A percentile compares a stretch with the other conserved stretches of the same genome.
Conservation (phyloP, 805 yeast genomes). For the Candida argentea region DNA sequence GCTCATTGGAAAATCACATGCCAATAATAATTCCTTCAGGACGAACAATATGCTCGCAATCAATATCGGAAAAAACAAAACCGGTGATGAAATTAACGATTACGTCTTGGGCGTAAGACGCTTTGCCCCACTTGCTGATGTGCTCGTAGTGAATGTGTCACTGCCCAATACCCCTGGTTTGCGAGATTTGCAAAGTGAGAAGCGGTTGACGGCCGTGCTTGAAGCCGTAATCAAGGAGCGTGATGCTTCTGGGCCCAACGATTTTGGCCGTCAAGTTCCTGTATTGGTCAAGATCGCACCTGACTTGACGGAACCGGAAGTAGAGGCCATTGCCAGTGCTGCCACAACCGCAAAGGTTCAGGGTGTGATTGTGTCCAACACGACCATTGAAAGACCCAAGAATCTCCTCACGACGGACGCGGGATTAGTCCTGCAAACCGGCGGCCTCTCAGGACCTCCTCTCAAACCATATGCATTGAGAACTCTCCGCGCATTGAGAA, state of each 20-base stretch:
- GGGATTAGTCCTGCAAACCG: slow-evolving; percentile 45
- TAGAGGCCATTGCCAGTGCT: slow-evolving; percentile 71
- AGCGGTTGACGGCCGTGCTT: slow-evolving; percentile 59
- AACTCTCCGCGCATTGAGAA: slow-evolving; percentile 63
- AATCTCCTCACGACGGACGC: slow-evolving; percentile 39
- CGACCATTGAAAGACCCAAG: slow-evolving; percentile 79
- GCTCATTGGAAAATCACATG: slow-evolving; percentile 12
- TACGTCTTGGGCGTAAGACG: slow-evolving; percentile 75
- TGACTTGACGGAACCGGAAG: slow-evolving; percentile 73
- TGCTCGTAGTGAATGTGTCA: slow-evolving; percentile 81
- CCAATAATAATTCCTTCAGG: slow-evolving; percentile 40
- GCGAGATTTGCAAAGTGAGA: slow-evolving; percentile 73
- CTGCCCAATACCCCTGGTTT: slow-evolving; percentile 96
- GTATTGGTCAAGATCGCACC: slow-evolving; percentile 90
- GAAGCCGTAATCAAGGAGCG: slow-evolving; percentile 61
- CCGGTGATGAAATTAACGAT: slow-evolving; percentile 83
- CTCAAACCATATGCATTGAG: slow-evolving; percentile 68
- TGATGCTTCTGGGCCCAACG: slow-evolving; percentile 33
- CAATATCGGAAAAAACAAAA: slow-evolving; percentile 87
- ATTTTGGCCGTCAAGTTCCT: slow-evolving; percentile 53
- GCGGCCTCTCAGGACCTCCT: slow-evolving; percentile 92
- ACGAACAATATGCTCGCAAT: slow-evolving; percentile 63
- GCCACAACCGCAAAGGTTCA: slow-evolving; percentile 72
- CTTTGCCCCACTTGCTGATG: slow-evolving; percentile 80
- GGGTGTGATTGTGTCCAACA: slow-evolving; percentile 88